phyloP scores from a whole-genome alignment of 257 asterid species.

The Nicotiana sylvestris region DNA sequence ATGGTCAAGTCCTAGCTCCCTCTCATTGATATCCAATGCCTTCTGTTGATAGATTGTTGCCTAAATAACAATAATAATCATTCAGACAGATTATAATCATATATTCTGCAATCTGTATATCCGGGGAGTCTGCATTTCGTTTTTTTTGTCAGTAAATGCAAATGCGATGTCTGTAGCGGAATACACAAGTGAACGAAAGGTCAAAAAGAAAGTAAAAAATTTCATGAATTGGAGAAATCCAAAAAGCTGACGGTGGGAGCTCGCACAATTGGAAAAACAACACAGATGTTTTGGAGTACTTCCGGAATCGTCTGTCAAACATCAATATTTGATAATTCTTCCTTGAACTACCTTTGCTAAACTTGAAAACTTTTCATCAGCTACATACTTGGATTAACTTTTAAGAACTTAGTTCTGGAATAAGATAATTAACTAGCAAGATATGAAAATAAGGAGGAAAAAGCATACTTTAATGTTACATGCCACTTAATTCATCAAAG shows the following conservation, averaged over 20 bases:
- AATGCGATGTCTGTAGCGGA: background rate
- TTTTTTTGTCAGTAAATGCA: background rate
- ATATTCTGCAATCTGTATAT: background rate
- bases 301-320: background rate
- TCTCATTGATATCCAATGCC: conserved; percentile 95
- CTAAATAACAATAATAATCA: conserved; percentile 34
- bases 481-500: background rate
- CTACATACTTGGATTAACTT: background rate
- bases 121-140: background rate
- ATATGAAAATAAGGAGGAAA: background rate
- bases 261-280: background rate
- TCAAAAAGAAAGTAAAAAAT: background rate
- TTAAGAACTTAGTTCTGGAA: background rate
- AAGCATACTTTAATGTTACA: background rate
- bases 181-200: conserved; percentile 2
- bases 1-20: conserved; percentile 99
- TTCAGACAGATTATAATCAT: background rate
- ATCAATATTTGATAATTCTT: conserved; percentile 1
- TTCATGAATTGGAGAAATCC: background rate
- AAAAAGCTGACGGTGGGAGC: background rate
- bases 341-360: background rate
- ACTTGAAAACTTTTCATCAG: background rate
- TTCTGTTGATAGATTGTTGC: conserved; percentile 97
- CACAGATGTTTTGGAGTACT: background rate
- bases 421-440: background rate